A percentile compares a stretch with the other conserved stretches of the same genome.
These are phyloP conservation scores for Lodderomyces beijingensis DNA, from an alignment of 1,139 yeast species.

Conservation along the genomic window DNA sequence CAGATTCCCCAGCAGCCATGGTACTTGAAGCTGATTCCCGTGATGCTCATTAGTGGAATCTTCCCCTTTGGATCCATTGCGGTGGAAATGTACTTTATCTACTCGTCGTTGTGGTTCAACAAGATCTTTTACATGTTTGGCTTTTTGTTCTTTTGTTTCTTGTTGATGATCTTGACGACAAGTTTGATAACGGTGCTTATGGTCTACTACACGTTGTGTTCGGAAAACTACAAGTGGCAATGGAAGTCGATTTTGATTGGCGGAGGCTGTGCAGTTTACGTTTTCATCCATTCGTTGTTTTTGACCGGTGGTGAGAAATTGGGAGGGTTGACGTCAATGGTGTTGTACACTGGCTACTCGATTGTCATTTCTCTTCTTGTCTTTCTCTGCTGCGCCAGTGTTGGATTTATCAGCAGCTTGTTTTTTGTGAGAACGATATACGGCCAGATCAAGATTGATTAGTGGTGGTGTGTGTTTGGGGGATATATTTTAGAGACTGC, in stretches of 20 bases:
- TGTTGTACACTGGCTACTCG: conserved; percentile 85
- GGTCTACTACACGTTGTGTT: conserved; percentile 79
- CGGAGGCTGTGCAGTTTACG: conserved; percentile 84
- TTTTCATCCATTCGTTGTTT: conserved; percentile 76
- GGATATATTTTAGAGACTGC: too few species aligned
- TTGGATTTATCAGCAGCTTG: conserved; percentile 77
- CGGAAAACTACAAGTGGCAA: conserved; percentile 96
- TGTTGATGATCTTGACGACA: conserved; percentile 78
- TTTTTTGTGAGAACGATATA: conserved; percentile 77
- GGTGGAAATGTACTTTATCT: conserved; percentile 85
- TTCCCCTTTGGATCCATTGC: conserved; percentile 95
- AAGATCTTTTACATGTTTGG: conserved; percentile 97
- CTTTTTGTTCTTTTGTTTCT: conserved; percentile 81
- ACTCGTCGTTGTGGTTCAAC: conserved; percentile 91
- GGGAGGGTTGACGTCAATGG: conserved; percentile 72
- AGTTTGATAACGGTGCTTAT: conserved; percentile 75
- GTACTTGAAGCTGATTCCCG: conserved; percentile 66
- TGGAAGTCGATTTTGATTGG: conserved; percentile 90
- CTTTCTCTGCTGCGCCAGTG: conserved; percentile 81
- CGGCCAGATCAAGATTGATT: conserved; percentile 80
- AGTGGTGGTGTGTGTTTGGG: conserved; percentile 6
- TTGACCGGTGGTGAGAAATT: conserved; percentile 63
- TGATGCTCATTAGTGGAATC: conserved; percentile 76
- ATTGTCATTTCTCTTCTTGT: conserved; percentile 63
- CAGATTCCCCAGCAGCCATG: conserved; percentile 92